A percentile compares a stretch with the other conserved stretches of the same genome.
Evolutionary conservation across 2,329 filamentous ascomycete genomes (phyloP).

Genomic region (Xylariaceae sp.): DNA sequence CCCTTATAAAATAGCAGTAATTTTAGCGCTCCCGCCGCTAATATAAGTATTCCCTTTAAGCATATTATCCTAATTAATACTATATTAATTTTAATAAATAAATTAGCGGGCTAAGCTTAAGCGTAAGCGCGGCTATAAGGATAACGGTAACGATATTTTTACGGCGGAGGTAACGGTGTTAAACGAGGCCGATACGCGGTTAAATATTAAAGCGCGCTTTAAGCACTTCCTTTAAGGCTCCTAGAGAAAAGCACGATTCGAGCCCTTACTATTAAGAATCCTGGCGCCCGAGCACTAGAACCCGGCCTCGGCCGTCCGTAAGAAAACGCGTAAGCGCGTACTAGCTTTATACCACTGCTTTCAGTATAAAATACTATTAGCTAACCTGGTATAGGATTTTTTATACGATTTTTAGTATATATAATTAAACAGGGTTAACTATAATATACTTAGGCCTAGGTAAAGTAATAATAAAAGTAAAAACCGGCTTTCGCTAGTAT

Average conservation of each 20-base stretch:
- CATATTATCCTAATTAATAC: not conserved
- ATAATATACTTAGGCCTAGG: not conserved
- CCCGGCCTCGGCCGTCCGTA: too few relatives aligned
- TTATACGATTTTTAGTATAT: not conserved
- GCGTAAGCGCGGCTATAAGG: not conserved
- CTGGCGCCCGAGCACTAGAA: not conserved
- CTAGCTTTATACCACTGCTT: not conserved
- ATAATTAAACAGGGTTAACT: not conserved
- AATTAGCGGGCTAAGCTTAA: not conserved
- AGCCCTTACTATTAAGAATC: not conserved
- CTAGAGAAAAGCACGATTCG: too few relatives aligned
- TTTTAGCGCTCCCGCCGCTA: not conserved
- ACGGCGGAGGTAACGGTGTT: not conserved
- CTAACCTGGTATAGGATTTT: not conserved
- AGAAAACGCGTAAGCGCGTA: not conserved
- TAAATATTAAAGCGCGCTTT: not conserved
- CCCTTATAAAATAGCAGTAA: not conserved
- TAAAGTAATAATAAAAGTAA: not conserved
- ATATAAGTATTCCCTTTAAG: too few relatives aligned
- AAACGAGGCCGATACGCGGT: not conserved
- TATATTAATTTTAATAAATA: not conserved
- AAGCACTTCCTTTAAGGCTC: not conserved
- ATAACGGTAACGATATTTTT: not conserved
- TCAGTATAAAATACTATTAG: not conserved
- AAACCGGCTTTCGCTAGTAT: not conserved